Conservation (phyloP, 495 filamentous ascomycete species). For the Daldinia grandis region DNA sequence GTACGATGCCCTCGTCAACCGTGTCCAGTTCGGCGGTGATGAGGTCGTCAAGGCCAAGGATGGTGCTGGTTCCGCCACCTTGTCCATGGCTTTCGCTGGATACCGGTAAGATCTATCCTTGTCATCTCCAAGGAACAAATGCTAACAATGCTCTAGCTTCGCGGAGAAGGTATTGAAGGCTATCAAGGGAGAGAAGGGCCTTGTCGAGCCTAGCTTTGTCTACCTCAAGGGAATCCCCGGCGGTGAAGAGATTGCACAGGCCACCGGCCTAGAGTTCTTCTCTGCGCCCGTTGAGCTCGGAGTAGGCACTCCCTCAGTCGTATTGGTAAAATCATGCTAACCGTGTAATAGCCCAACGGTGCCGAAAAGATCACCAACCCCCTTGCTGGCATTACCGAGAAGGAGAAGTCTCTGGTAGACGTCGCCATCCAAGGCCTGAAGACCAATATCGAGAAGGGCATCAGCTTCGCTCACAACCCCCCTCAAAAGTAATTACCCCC, state of each 20-base stretch:
- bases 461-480: slow-evolving; percentile 86
- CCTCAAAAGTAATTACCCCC: slow-evolving; percentile 63
- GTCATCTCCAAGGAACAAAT: neutral
- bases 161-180: slow-evolving; percentile 93
- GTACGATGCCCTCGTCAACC: slow-evolving; percentile 84
- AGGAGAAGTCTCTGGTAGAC: slow-evolving; percentile 88
- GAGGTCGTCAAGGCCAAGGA: slow-evolving; percentile 91
- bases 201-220: slow-evolving; percentile 93
- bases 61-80: slow-evolving; percentile 90
- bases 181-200: slow-evolving; percentile 82
- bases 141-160: slow-evolving; percentile 66
- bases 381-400: slow-evolving; percentile 72
- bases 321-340: slow-evolving; percentile 41
- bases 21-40: slow-evolving; percentile 97
- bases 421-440: slow-evolving; percentile 76
- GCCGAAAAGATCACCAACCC: slow-evolving; percentile 83
- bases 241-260: slow-evolving; percentile 83
- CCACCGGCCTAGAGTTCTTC: slow-evolving; percentile 89
- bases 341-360: slow-evolving; percentile 70
- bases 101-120: slow-evolving; percentile 69
- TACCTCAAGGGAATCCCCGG: slow-evolving; percentile 91
- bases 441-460: slow-evolving; percentile 92
- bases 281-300: slow-evolving; percentile 94
- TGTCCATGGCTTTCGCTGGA: slow-evolving; percentile 97
- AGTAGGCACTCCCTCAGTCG: slow-evolving; percentile 62